These are phyloP conservation scores for Hippophae tibetana DNA, from an alignment of 306 rosid genomes.

Conservation along the genomic window DNA sequence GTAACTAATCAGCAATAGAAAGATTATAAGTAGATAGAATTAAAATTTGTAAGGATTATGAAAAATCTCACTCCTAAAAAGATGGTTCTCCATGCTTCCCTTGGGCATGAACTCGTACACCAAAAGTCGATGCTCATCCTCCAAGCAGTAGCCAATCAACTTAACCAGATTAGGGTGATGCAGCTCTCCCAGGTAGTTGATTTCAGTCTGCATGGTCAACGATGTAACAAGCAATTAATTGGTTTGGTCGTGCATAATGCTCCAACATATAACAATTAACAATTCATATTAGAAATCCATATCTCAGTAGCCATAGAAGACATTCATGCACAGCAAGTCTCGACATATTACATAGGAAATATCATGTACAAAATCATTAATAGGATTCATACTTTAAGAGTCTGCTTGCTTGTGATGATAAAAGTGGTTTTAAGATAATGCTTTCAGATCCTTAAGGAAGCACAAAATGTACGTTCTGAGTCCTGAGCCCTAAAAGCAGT, in stretches of 20 bases:
- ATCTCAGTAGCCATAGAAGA: too few relatives aligned
- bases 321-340: too few relatives aligned
- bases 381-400: too few relatives aligned
- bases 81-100: conserved; percentile 96
- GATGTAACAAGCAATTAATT: conserved; percentile 10
- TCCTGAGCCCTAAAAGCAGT: too few relatives aligned
- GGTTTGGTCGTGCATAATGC: conserved; percentile 5
- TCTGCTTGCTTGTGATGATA: too few relatives aligned
- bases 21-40: not conserved
- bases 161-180: conserved; percentile 92
- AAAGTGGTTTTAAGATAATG: too few relatives aligned
- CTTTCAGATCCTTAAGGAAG: too few relatives aligned
- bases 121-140: conserved; percentile 84
- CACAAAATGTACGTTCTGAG: too few relatives aligned
- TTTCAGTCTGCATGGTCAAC: conserved; percentile 57
- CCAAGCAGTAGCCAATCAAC: conserved; percentile 81
- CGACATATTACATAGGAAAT: too few relatives aligned
- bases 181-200: conserved; percentile 86
- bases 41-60: conserved; percentile 1
- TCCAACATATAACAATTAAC: conserved; percentile 8
- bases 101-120: conserved; percentile 93
- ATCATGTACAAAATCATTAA: too few relatives aligned
- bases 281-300: not conserved
- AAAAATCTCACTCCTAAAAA: conserved; percentile 69
- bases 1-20: conserved; percentile 2